Evolutionary conservation across 2,329 filamentous ascomycete genomes (phyloP), one percentile per base, ranked within the genome.

Genomic region (Thermothelomyces thermophilus): DNA sequence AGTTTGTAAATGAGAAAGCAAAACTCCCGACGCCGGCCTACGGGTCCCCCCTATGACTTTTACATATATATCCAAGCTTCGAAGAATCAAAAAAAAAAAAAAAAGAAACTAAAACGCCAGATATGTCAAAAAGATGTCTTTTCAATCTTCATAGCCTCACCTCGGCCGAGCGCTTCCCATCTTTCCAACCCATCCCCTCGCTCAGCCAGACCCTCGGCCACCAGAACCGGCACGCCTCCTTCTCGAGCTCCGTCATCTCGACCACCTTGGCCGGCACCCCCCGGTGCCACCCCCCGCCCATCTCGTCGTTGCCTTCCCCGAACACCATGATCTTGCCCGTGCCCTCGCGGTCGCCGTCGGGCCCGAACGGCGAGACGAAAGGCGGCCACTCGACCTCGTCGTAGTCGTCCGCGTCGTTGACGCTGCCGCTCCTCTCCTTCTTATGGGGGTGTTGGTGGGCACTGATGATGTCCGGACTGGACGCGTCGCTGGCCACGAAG

Each of bases 291-390:
- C 72, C 58, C 41, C 17, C 45, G 31, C 48, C 54, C 19, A 66
- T 63, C 66, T 84, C 79, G 56, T 81, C 71, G 57, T 84, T 84
- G 2, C 77, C 80, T 34, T 70, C 59, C 2, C 80, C 81, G 63
- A 84, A 84, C 3, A 83, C 69, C 58, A 80, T 66, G 34, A 78
- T 57, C 52, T 55, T 58, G 0, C 69, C 72, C 11, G 61, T 26
- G 24, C 24, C 24, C 24, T 26, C 9, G 24, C 24, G 24, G 24
- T 26, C 24, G 24, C 24, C 24, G 24, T 26, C 24, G 24, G 24
- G 24, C 24, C n/a, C 44, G 41, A 75, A 70, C 0, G 72, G 70
- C 34, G 68, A 70, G 28, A 62, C 59, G 51, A 73, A 77, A 5
- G 55, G 58, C n/a, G 71, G 67, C 74, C 73, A 77, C 5, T 56